phyloP scores from a whole-genome alignment of 2,329 filamentous ascomycete genomes.

The Lasiodiplodia citricola region DNA sequence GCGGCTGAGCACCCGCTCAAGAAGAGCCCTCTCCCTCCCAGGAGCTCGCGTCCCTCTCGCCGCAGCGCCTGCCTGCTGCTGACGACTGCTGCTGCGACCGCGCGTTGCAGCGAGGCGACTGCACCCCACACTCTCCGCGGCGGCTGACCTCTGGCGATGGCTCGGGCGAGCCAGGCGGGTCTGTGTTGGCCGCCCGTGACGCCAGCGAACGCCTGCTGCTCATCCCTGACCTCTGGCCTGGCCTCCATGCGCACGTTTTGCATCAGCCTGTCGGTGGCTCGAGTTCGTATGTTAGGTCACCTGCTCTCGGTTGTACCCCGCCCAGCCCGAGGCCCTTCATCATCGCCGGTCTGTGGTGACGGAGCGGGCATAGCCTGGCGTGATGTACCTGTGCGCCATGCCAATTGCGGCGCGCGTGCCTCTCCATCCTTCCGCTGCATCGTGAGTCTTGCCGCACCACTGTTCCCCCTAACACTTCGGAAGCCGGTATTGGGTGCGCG shows the following conservation, averaged over 20 bases:
- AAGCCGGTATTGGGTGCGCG: slow-evolving; percentile 3
- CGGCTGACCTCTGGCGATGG: slow-evolving; percentile 14
- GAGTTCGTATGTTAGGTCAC: slow-evolving; percentile 21
- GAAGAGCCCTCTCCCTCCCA: not conserved
- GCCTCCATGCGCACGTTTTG: slow-evolving; percentile 23
- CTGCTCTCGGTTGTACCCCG: slow-evolving; percentile 22
- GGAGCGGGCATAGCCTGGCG: slow-evolving; percentile 15
- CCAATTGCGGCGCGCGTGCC: slow-evolving; percentile 5
- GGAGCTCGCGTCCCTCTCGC: not conserved
- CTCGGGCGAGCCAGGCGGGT: slow-evolving; percentile 14
- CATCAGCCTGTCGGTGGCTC: slow-evolving; percentile 24
- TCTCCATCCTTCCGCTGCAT: slow-evolving; percentile 10
- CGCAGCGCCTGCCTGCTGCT: not conserved
- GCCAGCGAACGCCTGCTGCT: slow-evolving; percentile 17
- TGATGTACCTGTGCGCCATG: slow-evolving; percentile 21
- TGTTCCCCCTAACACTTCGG: slow-evolving; percentile 6
- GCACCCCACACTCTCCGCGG: slow-evolving; percentile 11
- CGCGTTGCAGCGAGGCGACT: not conserved
- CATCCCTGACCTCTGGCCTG: slow-evolving; percentile 14
- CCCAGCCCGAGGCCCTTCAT: slow-evolving; percentile 18
- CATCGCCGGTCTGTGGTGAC: slow-evolving; percentile 4
- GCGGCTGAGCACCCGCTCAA: slow-evolving; percentile 4
- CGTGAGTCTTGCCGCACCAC: slow-evolving; percentile 1
- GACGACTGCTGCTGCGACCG: not conserved
- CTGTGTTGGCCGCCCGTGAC: slow-evolving; percentile 23